Conservation (phyloP, 2,329 filamentous ascomycete genomes). For the Clonostachys byssicola region DNA sequence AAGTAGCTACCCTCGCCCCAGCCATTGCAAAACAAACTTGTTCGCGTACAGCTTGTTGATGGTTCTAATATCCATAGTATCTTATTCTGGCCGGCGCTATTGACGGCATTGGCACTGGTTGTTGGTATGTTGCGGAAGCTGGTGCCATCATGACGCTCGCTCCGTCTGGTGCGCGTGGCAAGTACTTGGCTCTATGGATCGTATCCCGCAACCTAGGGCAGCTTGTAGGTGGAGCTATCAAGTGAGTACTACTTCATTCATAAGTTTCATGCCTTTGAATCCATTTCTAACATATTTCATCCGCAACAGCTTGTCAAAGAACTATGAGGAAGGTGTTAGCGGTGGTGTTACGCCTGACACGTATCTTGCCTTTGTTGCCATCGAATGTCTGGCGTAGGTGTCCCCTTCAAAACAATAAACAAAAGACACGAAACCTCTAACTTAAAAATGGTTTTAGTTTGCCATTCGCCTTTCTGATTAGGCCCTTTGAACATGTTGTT, state of each 20-base stretch:
- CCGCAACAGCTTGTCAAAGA: conserved; percentile 24
- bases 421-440: not conserved
- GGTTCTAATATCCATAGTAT: conserved; percentile 16
- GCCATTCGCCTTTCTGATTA: conserved; percentile 39
- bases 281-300: not conserved
- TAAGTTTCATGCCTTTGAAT: not conserved
- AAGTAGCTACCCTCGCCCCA: conserved; percentile 7
- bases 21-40: not conserved
- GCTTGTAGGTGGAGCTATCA: conserved; percentile 39
- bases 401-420: not conserved
- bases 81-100: conserved; percentile 31
- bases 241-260: conserved; percentile 18
- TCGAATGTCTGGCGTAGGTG: conserved; percentile 34
- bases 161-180: conserved; percentile 37
- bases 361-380: conserved; percentile 40
- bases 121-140: conserved; percentile 44
- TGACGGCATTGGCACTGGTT: conserved; percentile 32
- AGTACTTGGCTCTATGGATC: conserved; percentile 42
- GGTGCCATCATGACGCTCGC: conserved; percentile 43
- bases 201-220: conserved; percentile 40
- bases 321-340: conserved; percentile 22
- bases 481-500: conserved; percentile 36
- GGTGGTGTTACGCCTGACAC: conserved; percentile 37
- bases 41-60: not conserved
- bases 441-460: conserved; percentile 13